Conservation (phyloP, 306 rosid species). For the Trifolium fragiferum region DNA sequence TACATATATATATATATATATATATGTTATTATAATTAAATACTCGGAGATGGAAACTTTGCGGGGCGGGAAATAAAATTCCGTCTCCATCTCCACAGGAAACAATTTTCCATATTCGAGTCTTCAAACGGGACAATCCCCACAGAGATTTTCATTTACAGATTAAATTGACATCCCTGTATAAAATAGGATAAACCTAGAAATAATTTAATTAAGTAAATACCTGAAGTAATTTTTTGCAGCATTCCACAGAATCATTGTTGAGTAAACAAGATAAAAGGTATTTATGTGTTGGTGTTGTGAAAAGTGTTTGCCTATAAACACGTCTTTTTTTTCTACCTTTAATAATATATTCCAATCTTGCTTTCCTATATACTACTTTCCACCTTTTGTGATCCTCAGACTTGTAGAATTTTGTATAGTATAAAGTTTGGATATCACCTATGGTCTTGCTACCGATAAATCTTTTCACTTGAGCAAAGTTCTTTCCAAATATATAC, state of each 20-base stretch:
- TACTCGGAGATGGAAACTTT: too few species aligned
- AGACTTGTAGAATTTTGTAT: conserved; percentile 61
- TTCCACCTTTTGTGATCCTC: conserved; percentile 59
- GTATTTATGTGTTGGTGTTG: conserved; percentile 62
- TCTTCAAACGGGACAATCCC: too few species aligned
- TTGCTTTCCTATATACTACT: conserved; percentile 46
- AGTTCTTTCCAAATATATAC: conserved; percentile 65
- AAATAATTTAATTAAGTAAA: conserved; percentile 7
- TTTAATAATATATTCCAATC: conserved; percentile 26
- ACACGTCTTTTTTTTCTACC: not conserved
- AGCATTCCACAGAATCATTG: conserved; percentile 48
- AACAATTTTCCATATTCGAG: too few species aligned
- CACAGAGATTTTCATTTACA: too few species aligned
- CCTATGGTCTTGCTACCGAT: conserved; percentile 60
- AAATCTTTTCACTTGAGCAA: conserved; percentile 55
- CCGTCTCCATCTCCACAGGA: too few species aligned
- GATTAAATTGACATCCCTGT: too few species aligned
- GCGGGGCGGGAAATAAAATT: too few species aligned
- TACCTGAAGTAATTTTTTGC: conserved; percentile 56
- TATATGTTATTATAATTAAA: too few species aligned
- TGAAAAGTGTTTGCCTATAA: conserved; percentile 57
- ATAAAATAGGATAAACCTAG: not conserved
- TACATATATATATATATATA: too few species aligned
- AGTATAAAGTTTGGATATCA: conserved; percentile 59
- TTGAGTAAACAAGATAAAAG: conserved; percentile 59